Conservation (phyloP, 495 filamentous ascomycete genomes). For the Letharia lupina region DNA sequence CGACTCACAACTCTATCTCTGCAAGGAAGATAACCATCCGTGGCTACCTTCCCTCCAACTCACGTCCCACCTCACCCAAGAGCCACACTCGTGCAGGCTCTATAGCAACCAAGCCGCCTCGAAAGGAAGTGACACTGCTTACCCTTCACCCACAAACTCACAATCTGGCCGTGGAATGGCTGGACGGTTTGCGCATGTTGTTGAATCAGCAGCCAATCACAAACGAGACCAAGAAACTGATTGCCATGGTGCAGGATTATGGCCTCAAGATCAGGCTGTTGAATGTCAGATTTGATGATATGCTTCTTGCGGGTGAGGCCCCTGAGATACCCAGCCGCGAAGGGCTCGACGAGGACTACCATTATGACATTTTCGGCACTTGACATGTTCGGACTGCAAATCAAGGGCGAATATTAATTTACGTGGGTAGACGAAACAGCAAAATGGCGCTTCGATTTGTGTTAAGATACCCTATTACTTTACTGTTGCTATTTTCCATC, state of each 20-base stretch:
- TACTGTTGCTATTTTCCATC: not conserved
- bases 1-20: conserved; percentile 36
- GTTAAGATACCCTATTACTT: conserved; percentile 15
- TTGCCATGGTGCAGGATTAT: conserved; percentile 77
- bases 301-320: conserved; percentile 38
- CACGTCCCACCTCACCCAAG: conserved; percentile 26
- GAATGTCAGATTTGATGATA: conserved; percentile 83
- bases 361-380: conserved; percentile 48
- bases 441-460: not conserved
- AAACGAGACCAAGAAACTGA: conserved; percentile 83
- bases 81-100: conserved; percentile 24
- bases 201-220: conserved; percentile 94
- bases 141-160: conserved; percentile 75
- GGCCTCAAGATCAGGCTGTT: conserved; percentile 87
- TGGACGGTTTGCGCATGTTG: conserved; percentile 92
- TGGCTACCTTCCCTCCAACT: conserved; percentile 46
- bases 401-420: not conserved
- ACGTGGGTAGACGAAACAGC: not conserved
- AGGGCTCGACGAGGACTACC: conserved; percentile 47
- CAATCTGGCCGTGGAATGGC: conserved; percentile 86
- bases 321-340: conserved; percentile 41
- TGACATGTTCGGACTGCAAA: not conserved
- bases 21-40: conserved; percentile 89
- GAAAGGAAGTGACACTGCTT: conserved; percentile 58
- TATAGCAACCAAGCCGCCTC: conserved; percentile 28